phyloP scores from a whole-genome alignment of 192 early-diverging fungal genomes.

The Backusella parvicylindrica region DNA sequence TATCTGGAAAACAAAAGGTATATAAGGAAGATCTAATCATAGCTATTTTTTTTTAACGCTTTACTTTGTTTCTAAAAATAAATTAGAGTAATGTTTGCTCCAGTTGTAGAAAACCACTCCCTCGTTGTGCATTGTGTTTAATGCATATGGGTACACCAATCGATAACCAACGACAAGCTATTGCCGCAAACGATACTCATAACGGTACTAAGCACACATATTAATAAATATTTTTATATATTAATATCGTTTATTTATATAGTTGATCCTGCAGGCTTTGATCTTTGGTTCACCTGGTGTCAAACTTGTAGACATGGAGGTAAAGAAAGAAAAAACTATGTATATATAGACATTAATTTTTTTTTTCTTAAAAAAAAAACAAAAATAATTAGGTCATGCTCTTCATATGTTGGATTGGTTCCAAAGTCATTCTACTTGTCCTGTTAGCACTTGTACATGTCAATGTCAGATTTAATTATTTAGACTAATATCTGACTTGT shows the following conservation, averaged over 20 bases:
- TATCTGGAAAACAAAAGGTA: slow-evolving; percentile 38
- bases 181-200: slow-evolving; percentile 23
- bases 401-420: slow-evolving; percentile 93
- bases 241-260: background rate
- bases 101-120: slow-evolving; percentile 58
- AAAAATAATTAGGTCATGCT: slow-evolving; percentile 57
- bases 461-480: slow-evolving; percentile 41
- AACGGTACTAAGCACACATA: slow-evolving; percentile 9
- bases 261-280: slow-evolving; percentile 60
- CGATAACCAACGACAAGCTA: slow-evolving; percentile 48
- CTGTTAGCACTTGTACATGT: slow-evolving; percentile 89
- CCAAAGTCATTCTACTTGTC: slow-evolving; percentile 75
- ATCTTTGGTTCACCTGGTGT: slow-evolving; percentile 98
- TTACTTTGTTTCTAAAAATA: background rate
- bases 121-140: slow-evolving; percentile 63
- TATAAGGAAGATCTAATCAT: background rate
- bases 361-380: no score
- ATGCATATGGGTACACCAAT: slow-evolving; percentile 63
- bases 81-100: slow-evolving; percentile 50
- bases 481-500: background rate
- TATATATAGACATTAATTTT: no score
- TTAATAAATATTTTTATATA: background rate
- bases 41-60: background rate
- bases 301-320: slow-evolving; percentile 95
- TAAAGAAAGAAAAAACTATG: background rate